Base-by-base conservation (phyloP, 2,329 filamentous ascomycete species). In the Cyclaneusma minus region DNA sequence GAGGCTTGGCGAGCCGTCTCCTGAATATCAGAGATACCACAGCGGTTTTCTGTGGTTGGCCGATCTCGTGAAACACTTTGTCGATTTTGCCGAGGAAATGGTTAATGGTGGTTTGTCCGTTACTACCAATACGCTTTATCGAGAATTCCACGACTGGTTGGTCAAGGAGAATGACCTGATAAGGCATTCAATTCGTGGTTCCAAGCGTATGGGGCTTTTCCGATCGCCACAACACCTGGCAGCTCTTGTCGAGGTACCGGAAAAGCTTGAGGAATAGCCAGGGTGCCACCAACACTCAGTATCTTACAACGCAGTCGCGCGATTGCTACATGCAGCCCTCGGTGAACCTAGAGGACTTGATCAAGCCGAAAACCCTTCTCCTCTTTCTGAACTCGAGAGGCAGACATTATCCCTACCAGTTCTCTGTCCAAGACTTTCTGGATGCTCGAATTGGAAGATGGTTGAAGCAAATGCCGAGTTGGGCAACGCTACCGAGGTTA, bases 1-100 rank as follows among this genome's bases (percentile, higher is more conserved):
- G 3, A 45, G 58, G 7, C 47, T 91, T 1, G 40, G 40, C 2
- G 35, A 28, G 0, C 75, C 81, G 0, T 56, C 68, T 0, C 15
- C 34, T 0, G 68, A 72, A 19, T 91, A 89, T 39, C 34, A 33
- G 7, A 51, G 68, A 2, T 84, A 74, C 38, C 64, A 73, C 31
- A 25, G 50, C 0, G 60, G 67, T 0, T 87, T 83, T 33, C 32
- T 72, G 0, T 89, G 79, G 79, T 48, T 85, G 1, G 74, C 69
- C 0, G 62, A 76, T 27, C 52, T 89, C 1, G 60, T 65, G 0
- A 87, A 85, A 41, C 70, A 83, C 38, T 62, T 78, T 13, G 58
- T 84, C 2, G 75, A 84, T 34, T 89, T 64, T 18, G 37, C 35
- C 23, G 22, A 41, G 5, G 22, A 21, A 4, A 25, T 13, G 16